Percentiles rank a stretch among this genome's conserved stretches.
Conservation (phyloP, 2,329 filamentous ascomycete genomes). For the Knufia petricola region DNA sequence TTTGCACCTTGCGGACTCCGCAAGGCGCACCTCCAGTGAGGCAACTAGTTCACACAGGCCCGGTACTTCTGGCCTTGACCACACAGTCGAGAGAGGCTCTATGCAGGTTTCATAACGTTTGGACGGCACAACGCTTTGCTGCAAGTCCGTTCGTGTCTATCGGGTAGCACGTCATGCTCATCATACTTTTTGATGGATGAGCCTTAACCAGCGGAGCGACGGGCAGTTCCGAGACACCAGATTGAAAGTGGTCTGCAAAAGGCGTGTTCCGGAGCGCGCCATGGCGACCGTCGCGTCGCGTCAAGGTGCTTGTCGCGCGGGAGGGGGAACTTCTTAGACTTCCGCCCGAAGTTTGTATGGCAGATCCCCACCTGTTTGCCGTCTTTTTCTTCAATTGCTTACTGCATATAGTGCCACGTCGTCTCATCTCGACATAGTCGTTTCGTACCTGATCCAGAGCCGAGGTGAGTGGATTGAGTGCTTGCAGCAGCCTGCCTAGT, state of each 20-base stretch:
- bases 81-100: no score
- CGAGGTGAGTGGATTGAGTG: no score
- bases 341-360: slow-evolving; percentile 1
- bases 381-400: not conserved
- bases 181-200: no score
- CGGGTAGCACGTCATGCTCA: no score
- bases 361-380: not conserved
- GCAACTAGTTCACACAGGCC: not conserved
- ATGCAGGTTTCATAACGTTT: no score
- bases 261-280: not conserved
- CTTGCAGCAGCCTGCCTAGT: no score
- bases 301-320: not conserved
- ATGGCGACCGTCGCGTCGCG: not conserved
- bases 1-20: not conserved
- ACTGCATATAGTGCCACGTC: no score
- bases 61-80: not conserved
- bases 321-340: not conserved
- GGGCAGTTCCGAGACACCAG: not conserved
- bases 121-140: no score
- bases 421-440: no score
- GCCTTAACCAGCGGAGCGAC: not conserved
- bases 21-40: not conserved
- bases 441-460: no score
- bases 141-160: no score
- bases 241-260: no score